These are phyloP conservation scores for Aspergillus conjunctus DNA, from an alignment of 495 filamentous ascomycete species.

Conservation along the genomic window DNA sequence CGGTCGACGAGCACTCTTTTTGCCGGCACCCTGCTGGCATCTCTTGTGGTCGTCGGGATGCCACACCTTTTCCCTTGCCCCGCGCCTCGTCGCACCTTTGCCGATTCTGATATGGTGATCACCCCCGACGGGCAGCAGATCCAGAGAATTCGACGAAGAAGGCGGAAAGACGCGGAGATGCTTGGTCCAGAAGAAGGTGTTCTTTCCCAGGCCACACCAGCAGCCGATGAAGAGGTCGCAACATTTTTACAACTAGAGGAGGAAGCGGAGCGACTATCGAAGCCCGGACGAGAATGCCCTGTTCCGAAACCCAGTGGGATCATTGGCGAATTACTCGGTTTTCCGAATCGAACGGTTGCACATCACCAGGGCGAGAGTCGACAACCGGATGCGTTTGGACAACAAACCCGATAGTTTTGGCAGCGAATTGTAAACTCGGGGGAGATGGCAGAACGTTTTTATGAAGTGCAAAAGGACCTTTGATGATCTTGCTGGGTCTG, in stretches of 20 bases:
- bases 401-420: background rate
- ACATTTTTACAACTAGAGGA: constrained; percentile 50
- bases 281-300: constrained; percentile 62
- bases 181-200: constrained; percentile 25
- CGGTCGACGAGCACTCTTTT: constrained; percentile 90
- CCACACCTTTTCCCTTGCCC: constrained; percentile 95
- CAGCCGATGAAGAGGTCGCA: constrained; percentile 46
- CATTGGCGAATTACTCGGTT: constrained; percentile 73
- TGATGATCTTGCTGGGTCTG: background rate
- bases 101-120: constrained; percentile 64
- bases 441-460: background rate
- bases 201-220: constrained; percentile 24
- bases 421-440: too few species aligned
- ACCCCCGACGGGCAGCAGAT: constrained; percentile 51
- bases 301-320: constrained; percentile 81
- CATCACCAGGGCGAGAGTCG: constrained; percentile 12
- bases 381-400: constrained; percentile 8
- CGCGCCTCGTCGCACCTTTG: constrained; percentile 70
- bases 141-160: constrained; percentile 37
- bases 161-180: constrained; percentile 37
- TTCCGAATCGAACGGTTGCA: constrained; percentile 33
- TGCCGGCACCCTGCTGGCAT: constrained; percentile 86
- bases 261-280: constrained; percentile 42
- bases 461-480: background rate
- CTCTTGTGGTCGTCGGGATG: constrained; percentile 86